Conservation (phyloP, 352 stramenopile genomes). For the Pythium sp. region DNA sequence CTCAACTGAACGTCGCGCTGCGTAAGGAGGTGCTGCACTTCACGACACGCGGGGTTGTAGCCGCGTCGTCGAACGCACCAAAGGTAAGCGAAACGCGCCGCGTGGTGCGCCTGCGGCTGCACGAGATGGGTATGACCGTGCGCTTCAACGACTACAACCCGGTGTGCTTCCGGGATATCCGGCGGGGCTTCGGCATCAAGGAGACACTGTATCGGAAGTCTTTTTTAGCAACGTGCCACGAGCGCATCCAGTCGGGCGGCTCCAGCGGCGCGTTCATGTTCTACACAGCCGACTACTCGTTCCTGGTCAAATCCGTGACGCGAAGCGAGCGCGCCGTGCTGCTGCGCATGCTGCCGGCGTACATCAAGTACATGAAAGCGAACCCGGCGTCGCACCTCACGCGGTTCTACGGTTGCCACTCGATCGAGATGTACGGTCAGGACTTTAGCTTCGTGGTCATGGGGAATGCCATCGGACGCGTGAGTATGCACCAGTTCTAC, state of each 20-base stretch:
- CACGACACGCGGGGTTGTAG: slow-evolving; percentile 81
- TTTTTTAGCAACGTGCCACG: slow-evolving; percentile 77
- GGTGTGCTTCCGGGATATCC: slow-evolving; percentile 72
- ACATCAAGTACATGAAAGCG: slow-evolving; percentile 78
- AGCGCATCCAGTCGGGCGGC: slow-evolving; percentile 82
- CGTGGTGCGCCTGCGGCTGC: slow-evolving; percentile 69
- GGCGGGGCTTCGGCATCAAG: slow-evolving; percentile 72
- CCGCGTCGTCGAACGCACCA: slow-evolving; percentile 61
- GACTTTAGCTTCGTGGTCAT: slow-evolving; percentile 90
- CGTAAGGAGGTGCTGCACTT: slow-evolving; percentile 89
- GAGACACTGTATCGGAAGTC: slow-evolving; percentile 68
- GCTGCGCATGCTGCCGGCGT: slow-evolving; percentile 78
- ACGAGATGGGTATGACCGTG: slow-evolving; percentile 81
- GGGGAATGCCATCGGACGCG: slow-evolving; percentile 80
- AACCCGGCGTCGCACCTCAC: slow-evolving; percentile 82
- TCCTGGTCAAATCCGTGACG: slow-evolving; percentile 88
- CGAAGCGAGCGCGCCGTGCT: slow-evolving; percentile 74
- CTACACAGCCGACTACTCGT: slow-evolving; percentile 85
- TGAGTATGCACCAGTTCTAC: slow-evolving; percentile 83
- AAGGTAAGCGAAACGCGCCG: slow-evolving; percentile 45
- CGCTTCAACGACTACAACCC: slow-evolving; percentile 80
- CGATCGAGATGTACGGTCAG: slow-evolving; percentile 88
- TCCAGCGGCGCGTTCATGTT: slow-evolving; percentile 92
- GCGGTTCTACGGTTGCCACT: slow-evolving; percentile 89
- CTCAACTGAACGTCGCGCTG: slow-evolving; percentile 83